Percentiles rank a stretch among this genome's conserved stretches.
Conservation (phyloP, 108 stramenopile genomes). For the Nitzschia sp. region DNA sequence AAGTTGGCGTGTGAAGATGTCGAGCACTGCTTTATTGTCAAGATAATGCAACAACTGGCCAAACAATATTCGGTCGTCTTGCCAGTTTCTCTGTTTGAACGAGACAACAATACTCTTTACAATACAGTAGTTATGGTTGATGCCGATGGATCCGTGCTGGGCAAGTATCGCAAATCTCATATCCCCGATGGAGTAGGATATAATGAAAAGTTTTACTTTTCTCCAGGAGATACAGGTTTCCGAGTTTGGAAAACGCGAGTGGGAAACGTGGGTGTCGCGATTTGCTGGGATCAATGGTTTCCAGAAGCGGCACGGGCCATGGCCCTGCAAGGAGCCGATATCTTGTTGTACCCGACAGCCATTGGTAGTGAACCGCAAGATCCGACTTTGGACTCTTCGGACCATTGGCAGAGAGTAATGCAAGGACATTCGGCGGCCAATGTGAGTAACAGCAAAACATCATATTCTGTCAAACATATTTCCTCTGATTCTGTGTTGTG, state of each 20-base stretch:
- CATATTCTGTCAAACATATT: neutral
- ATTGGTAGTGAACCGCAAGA: conserved; percentile 71
- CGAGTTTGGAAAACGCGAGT: conserved; percentile 55
- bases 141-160: conserved; percentile 60
- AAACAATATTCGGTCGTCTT: conserved; percentile 43
- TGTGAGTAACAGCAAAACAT: conserved; percentile 19
- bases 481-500: no score
- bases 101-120: conserved; percentile 44
- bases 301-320: conserved; percentile 73
- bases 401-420: conserved; percentile 72
- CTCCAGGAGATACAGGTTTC: conserved; percentile 82
- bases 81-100: conserved; percentile 57
- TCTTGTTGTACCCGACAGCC: conserved; percentile 73
- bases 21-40: conserved; percentile 34
- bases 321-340: conserved; percentile 72
- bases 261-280: conserved; percentile 68
- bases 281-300: conserved; percentile 93
- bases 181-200: conserved; percentile 86
- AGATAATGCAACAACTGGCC: conserved; percentile 36
- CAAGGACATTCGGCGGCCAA: conserved; percentile 73
- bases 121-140: conserved; percentile 66
- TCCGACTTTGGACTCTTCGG: conserved; percentile 50
- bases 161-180: conserved; percentile 65
- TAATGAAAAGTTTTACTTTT: conserved; percentile 86
- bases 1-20: conserved; percentile 34